Conservation (phyloP, 2,329 filamentous ascomycete genomes). For the Fusarium sp. region DNA sequence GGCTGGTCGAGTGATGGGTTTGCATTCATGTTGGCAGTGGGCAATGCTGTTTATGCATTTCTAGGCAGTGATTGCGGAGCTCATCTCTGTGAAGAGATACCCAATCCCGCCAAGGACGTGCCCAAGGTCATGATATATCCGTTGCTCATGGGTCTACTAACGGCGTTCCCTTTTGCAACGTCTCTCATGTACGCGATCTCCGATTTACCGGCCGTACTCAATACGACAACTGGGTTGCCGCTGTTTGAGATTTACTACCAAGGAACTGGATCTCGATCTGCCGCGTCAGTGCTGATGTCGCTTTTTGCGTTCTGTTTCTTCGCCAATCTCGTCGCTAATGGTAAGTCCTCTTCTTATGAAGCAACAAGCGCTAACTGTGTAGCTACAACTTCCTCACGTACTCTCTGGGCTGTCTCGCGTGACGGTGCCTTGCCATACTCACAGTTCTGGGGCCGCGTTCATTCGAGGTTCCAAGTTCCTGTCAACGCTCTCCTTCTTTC, state of each 20-base stretch:
- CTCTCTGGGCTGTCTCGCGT: slow-evolving; percentile 37
- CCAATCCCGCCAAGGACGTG: slow-evolving; percentile 37
- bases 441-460: slow-evolving; percentile 34
- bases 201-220: slow-evolving; percentile 27
- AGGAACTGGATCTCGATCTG: slow-evolving; percentile 22
- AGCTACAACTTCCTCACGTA: slow-evolving; percentile 35
- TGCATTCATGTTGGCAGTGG: slow-evolving; percentile 21
- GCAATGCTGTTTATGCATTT: slow-evolving; percentile 32
- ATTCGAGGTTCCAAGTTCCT: slow-evolving; percentile 37
- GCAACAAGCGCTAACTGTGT: accelerated
- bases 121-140: slow-evolving; percentile 37
- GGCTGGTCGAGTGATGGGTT: slow-evolving; percentile 32
- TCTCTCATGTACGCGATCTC: slow-evolving; percentile 26
- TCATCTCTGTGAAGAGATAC: slow-evolving; percentile 39
- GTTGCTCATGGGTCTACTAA: slow-evolving; percentile 30
- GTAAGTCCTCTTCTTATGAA: neutral
- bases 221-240: slow-evolving; percentile 20
- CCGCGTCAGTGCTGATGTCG: slow-evolving; percentile 24
- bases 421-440: slow-evolving; percentile 41
- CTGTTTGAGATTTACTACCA: slow-evolving; percentile 37
- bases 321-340: slow-evolving; percentile 30
- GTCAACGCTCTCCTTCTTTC: slow-evolving; percentile 39
- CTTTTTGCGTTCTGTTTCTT: slow-evolving; percentile 38
- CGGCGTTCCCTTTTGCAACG: slow-evolving; percentile 32
- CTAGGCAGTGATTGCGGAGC: slow-evolving; percentile 36